phyloP scores from a whole-genome alignment of 139 green algal genomes.

The Tetradesmus lagerheimii region DNA sequence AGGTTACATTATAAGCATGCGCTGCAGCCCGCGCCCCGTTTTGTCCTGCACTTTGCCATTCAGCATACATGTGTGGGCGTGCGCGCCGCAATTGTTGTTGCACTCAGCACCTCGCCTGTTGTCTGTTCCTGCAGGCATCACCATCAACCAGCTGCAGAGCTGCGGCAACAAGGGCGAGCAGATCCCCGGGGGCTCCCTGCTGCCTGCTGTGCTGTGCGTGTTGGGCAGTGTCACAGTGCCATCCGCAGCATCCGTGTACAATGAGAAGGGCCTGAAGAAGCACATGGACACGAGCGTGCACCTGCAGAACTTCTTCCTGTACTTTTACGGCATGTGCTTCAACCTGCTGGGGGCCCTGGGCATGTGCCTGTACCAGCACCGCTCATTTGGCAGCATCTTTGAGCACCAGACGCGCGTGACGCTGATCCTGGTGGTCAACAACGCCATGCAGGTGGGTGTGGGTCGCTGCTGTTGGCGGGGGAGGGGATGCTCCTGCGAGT shows the following conservation, averaged over 20 bases:
- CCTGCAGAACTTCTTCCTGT: constrained; percentile 99
- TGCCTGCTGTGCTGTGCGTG: constrained; percentile 84
- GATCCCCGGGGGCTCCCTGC: constrained; percentile 80
- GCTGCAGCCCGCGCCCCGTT: too few relatives aligned
- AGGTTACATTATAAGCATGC: too few relatives aligned
- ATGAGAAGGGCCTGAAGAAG: constrained; percentile 96
- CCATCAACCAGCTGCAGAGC: constrained; percentile 93
- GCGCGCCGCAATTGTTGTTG: too few relatives aligned
- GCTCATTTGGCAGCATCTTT: constrained; percentile 69
- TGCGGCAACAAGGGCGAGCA: constrained; percentile 38
- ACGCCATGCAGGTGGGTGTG: constrained; percentile 72
- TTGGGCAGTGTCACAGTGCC: constrained; percentile 90
- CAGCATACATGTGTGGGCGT: too few relatives aligned
- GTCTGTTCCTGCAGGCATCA: constrained; percentile 78
- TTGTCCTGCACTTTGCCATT: too few relatives aligned
- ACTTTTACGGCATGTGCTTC: constrained; percentile 94
- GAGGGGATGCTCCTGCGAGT: too few relatives aligned
- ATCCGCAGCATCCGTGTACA: constrained; percentile 93
- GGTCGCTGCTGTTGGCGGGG: too few relatives aligned
- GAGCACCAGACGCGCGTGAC: constrained; percentile 62
- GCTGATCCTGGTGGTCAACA: constrained; percentile 92
- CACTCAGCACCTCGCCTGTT: too few relatives aligned
- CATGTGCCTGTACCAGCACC: constrained; percentile 48
- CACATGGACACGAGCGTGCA: constrained; percentile 97
- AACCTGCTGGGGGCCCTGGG: constrained; percentile 79